phyloP scores from a whole-genome alignment of 2,329 filamentous ascomycete genomes.

The Botrytis cinerea region DNA sequence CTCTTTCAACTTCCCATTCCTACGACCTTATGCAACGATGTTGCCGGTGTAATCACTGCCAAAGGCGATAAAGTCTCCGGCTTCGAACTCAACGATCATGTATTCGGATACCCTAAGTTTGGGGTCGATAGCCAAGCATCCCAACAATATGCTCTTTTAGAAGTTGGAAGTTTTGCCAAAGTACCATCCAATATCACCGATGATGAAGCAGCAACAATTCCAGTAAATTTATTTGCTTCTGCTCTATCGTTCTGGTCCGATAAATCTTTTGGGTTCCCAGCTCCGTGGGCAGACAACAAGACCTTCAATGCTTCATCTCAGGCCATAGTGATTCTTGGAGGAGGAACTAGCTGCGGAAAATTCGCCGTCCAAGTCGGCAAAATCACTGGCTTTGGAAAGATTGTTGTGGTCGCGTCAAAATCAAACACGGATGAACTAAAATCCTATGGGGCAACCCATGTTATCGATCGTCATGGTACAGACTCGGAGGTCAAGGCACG shows the following conservation, averaged over 20 bases:
- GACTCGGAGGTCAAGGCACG: constrained; percentile 15
- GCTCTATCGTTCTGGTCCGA: constrained; percentile 2
- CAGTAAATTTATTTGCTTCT: constrained; percentile 43
- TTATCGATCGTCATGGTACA: constrained; percentile 42
- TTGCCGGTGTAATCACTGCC: constrained; percentile 42
- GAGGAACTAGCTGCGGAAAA: constrained; percentile 42
- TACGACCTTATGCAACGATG: constrained; percentile 44
- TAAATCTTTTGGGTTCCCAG: constrained; percentile 5
- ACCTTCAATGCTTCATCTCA: constrained; percentile 16
- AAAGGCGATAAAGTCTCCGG: constrained; percentile 40
- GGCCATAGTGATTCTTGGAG: constrained; percentile 42
- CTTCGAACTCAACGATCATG: constrained; percentile 1
- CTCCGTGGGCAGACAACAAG: constrained; percentile 1
- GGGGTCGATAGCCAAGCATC: constrained; percentile 33
- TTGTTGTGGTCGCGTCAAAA: constrained; percentile 44
- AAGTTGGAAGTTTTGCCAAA: constrained; percentile 38
- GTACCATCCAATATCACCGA: constrained; percentile 43
- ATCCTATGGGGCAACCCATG: constrained; percentile 45
- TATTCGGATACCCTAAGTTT: neutral
- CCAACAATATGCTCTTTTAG: constrained; percentile 45
- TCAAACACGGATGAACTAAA: constrained; percentile 40
- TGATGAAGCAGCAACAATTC: constrained; percentile 45
- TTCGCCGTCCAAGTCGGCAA: constrained; percentile 42
- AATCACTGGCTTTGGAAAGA: constrained; percentile 43
- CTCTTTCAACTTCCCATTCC: constrained; percentile 42